Percentiles rank a stretch among this genome's conserved stretches.
phyloP scores from a whole-genome alignment of 2,329 filamentous ascomycete genomes.

The Alternaria gaisen region DNA sequence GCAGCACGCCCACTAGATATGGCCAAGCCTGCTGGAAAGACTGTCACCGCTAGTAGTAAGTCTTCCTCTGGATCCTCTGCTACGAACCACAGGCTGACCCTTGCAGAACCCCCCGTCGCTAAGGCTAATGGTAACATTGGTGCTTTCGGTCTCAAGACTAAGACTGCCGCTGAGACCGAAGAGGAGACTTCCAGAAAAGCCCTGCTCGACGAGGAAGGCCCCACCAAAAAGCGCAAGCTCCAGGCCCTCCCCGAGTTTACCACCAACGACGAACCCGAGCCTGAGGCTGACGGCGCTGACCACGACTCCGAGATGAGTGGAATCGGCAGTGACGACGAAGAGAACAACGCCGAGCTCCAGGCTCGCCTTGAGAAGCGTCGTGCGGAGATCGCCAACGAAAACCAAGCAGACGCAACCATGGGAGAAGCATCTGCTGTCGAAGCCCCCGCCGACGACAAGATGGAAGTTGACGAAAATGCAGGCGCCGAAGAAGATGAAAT shows the following conservation, averaged over 20 bases:
- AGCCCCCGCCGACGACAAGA: slow-evolving; percentile 53
- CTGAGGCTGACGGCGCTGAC: slow-evolving; percentile 59
- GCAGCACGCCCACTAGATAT: slow-evolving; percentile 38
- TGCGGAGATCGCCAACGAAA: slow-evolving; percentile 68
- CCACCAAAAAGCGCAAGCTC: slow-evolving; percentile 83
- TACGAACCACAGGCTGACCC: slow-evolving; percentile 25
- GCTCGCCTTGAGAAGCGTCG: slow-evolving; percentile 79
- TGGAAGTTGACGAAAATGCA: slow-evolving; percentile 63
- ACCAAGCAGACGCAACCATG: slow-evolving; percentile 59
- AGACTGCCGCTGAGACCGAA: slow-evolving; percentile 72
- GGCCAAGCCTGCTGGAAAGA: slow-evolving; percentile 40
- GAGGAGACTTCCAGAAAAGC: slow-evolving; percentile 75
- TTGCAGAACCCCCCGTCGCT: slow-evolving; percentile 56
- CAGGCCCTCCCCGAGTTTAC: slow-evolving; percentile 84
- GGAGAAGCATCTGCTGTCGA: slow-evolving; percentile 49
- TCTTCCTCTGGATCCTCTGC: background rate
- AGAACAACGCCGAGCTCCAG: slow-evolving; percentile 82
- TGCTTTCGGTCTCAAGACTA: slow-evolving; percentile 79
- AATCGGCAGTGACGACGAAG: slow-evolving; percentile 85
- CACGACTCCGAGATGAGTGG: slow-evolving; percentile 79
- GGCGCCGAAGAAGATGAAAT: slow-evolving; percentile 72
- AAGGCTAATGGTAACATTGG: slow-evolving; percentile 79
- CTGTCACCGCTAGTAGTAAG: slow-evolving; percentile 32
- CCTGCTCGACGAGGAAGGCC: slow-evolving; percentile 81
- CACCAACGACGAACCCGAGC: slow-evolving; percentile 53